These are phyloP conservation scores for Ganoderma resinaceum DNA, from an alignment of 1,284 basidiomycete genomes.

Conservation along the genomic window DNA sequence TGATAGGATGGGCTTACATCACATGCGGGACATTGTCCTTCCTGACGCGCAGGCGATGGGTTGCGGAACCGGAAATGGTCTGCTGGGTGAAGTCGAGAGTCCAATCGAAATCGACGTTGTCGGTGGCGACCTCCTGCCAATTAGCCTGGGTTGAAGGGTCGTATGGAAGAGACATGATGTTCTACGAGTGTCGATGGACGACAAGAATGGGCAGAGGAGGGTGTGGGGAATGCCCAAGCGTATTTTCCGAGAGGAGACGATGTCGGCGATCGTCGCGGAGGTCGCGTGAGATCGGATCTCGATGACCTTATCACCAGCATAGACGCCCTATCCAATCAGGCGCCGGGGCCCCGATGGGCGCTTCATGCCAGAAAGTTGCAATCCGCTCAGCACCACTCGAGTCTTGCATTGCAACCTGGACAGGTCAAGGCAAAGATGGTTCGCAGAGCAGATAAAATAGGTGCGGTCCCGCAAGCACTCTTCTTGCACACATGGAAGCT, in stretches of 20 bases:
- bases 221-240: background rate
- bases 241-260: background rate
- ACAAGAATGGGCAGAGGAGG: background rate
- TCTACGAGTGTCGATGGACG: background rate
- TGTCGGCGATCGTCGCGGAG: background rate
- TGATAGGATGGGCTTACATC: constrained; percentile 48
- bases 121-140: constrained; percentile 72
- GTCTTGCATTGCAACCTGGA: too few relatives aligned
- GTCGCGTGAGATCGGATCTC: constrained; percentile 11
- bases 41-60: constrained; percentile 68
- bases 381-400: too few relatives aligned
- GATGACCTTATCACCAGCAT: background rate
- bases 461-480: constrained; percentile 22
- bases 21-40: constrained; percentile 70
- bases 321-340: too few relatives aligned
- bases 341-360: background rate
- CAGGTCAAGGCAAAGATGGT: constrained; percentile 6
- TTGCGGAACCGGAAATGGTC: constrained; percentile 77
- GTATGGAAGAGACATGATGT: constrained; percentile 17
- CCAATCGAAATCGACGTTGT: constrained; percentile 85
- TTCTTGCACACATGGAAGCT: background rate
- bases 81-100: constrained; percentile 77
- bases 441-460: constrained; percentile 41
- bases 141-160: constrained; percentile 87
- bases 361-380: background rate